phyloP scores from a whole-genome alignment of 306 rosid species.

The Styphnolobium japonicum region DNA sequence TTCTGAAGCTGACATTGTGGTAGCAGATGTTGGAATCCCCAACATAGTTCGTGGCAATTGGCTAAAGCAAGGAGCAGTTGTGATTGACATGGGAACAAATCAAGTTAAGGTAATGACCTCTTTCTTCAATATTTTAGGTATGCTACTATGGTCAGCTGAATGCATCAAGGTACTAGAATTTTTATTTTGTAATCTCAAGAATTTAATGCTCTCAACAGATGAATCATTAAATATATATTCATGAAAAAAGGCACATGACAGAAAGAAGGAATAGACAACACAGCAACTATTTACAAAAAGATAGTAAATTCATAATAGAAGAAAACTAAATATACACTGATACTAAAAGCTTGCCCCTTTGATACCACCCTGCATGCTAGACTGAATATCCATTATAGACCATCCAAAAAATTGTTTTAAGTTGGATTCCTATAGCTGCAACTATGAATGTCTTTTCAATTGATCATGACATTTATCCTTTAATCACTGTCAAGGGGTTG shows the following conservation, averaged over 20 bases:
- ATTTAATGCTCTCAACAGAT: neutral
- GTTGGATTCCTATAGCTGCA: neutral
- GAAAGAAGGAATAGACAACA: neutral
- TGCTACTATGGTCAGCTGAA: neutral
- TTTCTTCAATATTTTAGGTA: neutral
- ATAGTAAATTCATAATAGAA: neutral
- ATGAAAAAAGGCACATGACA: neutral
- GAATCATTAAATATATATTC: neutral
- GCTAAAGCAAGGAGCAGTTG: slow-evolving; percentile 56
- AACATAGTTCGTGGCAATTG: slow-evolving; percentile 44
- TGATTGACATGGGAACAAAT: slow-evolving; percentile 57
- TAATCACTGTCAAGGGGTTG: neutral
- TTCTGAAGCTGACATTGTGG: slow-evolving; percentile 48
- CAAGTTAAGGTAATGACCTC: slow-evolving; percentile 35
- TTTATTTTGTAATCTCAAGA: neutral
- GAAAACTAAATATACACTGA: neutral
- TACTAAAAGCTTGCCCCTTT: neutral
- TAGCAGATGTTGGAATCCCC: slow-evolving; percentile 56
- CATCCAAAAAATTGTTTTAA: slow-evolving; percentile 12
- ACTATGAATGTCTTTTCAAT: neutral
- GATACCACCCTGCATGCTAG: neutral
- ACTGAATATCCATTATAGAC: neutral
- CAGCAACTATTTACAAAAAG: neutral
- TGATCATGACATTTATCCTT: neutral
- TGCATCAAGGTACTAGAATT: neutral